Evolutionary conservation across 2,329 filamentous ascomycete genomes (phyloP).

Genomic region (Fusarium succisae): DNA sequence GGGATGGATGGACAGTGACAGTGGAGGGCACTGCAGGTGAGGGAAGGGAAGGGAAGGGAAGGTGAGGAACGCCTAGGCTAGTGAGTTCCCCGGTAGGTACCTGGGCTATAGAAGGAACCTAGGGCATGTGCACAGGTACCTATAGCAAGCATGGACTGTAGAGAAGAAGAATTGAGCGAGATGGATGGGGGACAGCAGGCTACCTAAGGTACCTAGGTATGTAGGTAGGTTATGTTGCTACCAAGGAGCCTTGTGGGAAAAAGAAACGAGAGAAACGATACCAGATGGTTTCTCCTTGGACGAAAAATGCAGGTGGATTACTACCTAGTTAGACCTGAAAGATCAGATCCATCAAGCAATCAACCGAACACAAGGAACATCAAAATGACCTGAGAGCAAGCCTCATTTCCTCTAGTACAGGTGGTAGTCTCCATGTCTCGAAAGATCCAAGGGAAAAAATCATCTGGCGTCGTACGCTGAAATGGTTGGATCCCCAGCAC

Average conservation of each 20-base stretch:
- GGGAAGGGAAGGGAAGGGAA: slow-evolving; percentile 3
- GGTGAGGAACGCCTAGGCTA: slow-evolving; percentile 4
- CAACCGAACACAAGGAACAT: slow-evolving; percentile 13
- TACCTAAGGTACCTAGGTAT: neutral
- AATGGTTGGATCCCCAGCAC: slow-evolving; percentile 16
- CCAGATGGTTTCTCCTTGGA: neutral
- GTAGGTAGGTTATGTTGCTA: neutral
- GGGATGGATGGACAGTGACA: neutral
- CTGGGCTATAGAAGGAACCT: neutral
- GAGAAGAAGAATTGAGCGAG: neutral
- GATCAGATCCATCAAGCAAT: neutral
- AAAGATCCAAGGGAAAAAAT: neutral
- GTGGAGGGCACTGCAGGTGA: slow-evolving; percentile 5
- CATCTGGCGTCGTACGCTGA: slow-evolving; percentile 1
- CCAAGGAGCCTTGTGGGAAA: neutral
- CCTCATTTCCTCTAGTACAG: neutral
- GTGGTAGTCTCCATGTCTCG: slow-evolving; percentile 20
- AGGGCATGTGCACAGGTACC: neutral
- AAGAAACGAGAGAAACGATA: neutral
- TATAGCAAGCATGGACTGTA: no score
- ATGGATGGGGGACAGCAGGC: neutral
- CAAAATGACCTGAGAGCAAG: slow-evolving; percentile 15
- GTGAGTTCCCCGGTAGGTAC: neutral
- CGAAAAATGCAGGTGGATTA: neutral
- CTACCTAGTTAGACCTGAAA: neutral